A percentile compares a stretch with the other conserved stretches of the same genome.
Conservation (phyloP, 805 yeast species). For the Helenozyma baotianmanensis region DNA sequence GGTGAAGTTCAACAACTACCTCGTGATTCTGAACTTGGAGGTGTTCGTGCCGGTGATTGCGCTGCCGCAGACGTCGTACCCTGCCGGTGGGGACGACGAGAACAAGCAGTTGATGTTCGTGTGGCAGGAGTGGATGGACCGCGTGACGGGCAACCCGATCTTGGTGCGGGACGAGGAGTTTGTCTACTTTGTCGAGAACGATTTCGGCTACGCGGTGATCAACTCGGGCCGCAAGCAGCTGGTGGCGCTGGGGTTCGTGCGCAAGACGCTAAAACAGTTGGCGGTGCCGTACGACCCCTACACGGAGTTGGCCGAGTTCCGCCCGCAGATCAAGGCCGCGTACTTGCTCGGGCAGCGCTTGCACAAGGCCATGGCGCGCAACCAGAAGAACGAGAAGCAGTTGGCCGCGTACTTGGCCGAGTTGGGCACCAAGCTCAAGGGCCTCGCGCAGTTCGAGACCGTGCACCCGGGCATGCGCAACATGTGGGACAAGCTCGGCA, state of each 20-base stretch:
- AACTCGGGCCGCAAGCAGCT: conserved; percentile 52
- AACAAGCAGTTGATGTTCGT: conserved; percentile 47
- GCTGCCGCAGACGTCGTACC: conserved; percentile 66
- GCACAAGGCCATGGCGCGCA: conserved; percentile 46
- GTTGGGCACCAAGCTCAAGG: conserved; percentile 36
- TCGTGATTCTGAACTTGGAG: conserved; percentile 80
- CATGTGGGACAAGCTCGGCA: conserved; percentile 76
- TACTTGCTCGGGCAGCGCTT: conserved; percentile 59
- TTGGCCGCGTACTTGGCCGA: conserved; percentile 45
- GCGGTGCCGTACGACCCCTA: conserved; percentile 89
- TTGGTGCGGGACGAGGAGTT: conserved; percentile 83
- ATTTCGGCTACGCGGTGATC: conserved; percentile 59
- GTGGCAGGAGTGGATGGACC: conserved; percentile 83
- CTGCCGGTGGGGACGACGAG: conserved; percentile 82
- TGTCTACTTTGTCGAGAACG: conserved; percentile 76
- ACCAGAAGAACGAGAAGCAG: conserved; percentile 56
- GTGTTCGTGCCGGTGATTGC: conserved; percentile 93
- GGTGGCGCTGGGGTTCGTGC: conserved; percentile 77
- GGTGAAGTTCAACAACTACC: conserved; percentile 67
- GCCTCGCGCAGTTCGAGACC: conserved; percentile 38
- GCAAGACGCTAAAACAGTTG: conserved; percentile 88
- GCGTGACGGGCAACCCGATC: conserved; percentile 72
- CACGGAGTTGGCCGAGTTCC: conserved; percentile 71
- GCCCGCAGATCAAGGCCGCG: conserved; percentile 80
- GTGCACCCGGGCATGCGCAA: conserved; percentile 65